Base-by-base conservation (phyloP, 371 early-diverging fungal species). In the Mucor lusitanicus region DNA sequence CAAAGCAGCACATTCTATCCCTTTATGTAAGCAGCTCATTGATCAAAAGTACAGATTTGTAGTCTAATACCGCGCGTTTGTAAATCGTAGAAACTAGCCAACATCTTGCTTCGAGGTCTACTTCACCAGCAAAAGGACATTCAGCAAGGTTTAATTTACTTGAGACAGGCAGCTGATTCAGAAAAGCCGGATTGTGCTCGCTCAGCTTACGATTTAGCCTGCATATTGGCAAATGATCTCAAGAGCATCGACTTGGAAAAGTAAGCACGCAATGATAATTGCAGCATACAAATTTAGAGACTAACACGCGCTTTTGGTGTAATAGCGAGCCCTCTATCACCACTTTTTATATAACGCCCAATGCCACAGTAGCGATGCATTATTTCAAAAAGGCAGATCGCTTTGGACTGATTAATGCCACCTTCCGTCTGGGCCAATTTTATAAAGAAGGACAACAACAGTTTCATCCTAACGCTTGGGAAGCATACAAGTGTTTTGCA, bases 1-100 rank as follows among this genome's bases (percentile, higher is more conserved):
- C 86, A 54, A 79, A 90, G 60, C 86, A 92, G 63, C 86, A 91
- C 72, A 80, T 86, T 37, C 71, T 85, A 59, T 87, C 90, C n/a
- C 87, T 89, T 76, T 90, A 88, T 69, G 88, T 88, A 90, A 72
- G 82, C 11, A 1, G 8, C 35, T 35, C 6, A 6, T 35, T n/a
- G n/a, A n/a, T n/a, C n/a, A n/a, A n/a, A n/a, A 35, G 35, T 11
- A 8, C 8, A 30, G 2, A 6, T 35, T 11, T 3, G 11, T 8
- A 35, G 37, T 37, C 25, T 50, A 50, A 50, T 11, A 44, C 21
- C 3, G 23, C 21, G 0, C 7, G 1, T 33, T 33, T 33, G 33
- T 7, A 33, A 7, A 64, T 9, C 21, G 32, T 73, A 82, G 80
- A 80, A 75, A 78, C 25, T 80, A 56, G 78, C 76, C 8, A 75